These are phyloP conservation scores for Fraxinus platypoda DNA, from an alignment of 305 asterid genomes.

Conservation along the genomic window DNA sequence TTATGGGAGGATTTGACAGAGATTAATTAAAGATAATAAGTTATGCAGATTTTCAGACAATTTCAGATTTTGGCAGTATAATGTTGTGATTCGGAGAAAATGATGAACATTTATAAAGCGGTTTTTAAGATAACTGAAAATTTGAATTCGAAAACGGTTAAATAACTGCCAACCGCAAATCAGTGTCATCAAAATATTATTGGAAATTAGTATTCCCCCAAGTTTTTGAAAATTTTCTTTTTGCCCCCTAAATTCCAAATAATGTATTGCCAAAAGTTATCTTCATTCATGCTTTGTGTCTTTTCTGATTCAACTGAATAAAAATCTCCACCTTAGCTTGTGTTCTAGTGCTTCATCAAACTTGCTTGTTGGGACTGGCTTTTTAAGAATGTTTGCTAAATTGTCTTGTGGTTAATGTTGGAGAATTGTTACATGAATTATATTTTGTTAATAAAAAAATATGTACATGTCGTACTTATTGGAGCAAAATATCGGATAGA, in stretches of 20 bases:
- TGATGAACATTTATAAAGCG: slow-evolving; percentile 22
- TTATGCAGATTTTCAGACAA: neutral
- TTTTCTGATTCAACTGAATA: neutral
- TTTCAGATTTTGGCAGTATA: neutral
- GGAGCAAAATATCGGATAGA: neutral
- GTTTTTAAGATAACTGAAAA: slow-evolving; percentile 9
- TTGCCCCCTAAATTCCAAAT: neutral
- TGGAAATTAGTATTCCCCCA: neutral
- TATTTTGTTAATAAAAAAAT: too few species aligned
- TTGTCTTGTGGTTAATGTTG: neutral
- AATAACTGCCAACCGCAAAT: neutral
- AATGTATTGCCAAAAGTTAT: too few species aligned
- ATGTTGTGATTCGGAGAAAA: neutral
- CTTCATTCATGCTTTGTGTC: neutral
- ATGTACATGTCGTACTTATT: neutral
- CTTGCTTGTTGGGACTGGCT: neutral
- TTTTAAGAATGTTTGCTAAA: neutral
- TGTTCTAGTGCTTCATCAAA: neutral
- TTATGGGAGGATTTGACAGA: neutral
- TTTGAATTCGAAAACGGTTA: slow-evolving; percentile 19
- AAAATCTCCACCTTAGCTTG: neutral
- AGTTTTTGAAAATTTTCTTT: neutral
- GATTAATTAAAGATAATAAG: neutral
- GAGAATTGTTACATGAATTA: neutral
- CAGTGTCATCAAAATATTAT: neutral